Percentiles rank a stretch among this genome's conserved stretches.
Conservation (phyloP, 208 protist genomes). For the Leishmania gerbilli region DNA sequence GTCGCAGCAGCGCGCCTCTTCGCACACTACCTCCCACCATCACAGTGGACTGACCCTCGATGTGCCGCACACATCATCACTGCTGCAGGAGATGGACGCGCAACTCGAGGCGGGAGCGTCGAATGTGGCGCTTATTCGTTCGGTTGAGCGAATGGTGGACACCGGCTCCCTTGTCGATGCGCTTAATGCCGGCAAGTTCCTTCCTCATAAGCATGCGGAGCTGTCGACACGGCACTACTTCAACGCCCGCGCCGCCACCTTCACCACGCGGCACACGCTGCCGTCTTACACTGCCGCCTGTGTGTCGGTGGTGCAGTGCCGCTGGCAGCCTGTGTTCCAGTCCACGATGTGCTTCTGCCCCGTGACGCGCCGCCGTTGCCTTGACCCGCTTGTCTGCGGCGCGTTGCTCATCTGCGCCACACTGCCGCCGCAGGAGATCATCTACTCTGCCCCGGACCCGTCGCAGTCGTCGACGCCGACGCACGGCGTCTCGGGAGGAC, state of each 20-base stretch:
- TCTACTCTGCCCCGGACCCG: neutral
- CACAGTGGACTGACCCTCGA: constrained; percentile 53
- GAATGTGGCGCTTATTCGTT: constrained; percentile 18
- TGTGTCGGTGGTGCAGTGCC: constrained; percentile 29
- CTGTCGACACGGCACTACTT: constrained; percentile 32
- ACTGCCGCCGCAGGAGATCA: constrained; percentile 14
- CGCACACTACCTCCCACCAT: neutral
- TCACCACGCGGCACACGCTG: constrained; percentile 14
- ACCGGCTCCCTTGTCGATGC: constrained; percentile 12
- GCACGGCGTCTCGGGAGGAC: neutral
- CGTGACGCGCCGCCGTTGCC: constrained; percentile 71
- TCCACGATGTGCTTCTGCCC: constrained; percentile 84
- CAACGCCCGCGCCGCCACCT: constrained; percentile 19
- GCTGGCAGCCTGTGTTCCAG: constrained; percentile 63
- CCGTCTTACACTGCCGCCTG: constrained; percentile 6
- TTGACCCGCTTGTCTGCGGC: constrained; percentile 62
- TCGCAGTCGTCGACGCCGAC: neutral
- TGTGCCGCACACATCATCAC: constrained; percentile 50
- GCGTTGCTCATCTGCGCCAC: constrained; percentile 22
- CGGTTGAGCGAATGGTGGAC: constrained; percentile 9
- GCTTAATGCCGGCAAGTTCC: neutral
- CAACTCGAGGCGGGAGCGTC: constrained; percentile 17
- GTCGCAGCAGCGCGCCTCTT: constrained; percentile 8
- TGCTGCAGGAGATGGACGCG: constrained; percentile 38
- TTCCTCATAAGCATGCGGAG: constrained; percentile 7